A percentile compares a stretch with the other conserved stretches of the same genome.
phyloP scores from a whole-genome alignment of 169 alveolate genomes.

The Plasmodium berghei region DNA sequence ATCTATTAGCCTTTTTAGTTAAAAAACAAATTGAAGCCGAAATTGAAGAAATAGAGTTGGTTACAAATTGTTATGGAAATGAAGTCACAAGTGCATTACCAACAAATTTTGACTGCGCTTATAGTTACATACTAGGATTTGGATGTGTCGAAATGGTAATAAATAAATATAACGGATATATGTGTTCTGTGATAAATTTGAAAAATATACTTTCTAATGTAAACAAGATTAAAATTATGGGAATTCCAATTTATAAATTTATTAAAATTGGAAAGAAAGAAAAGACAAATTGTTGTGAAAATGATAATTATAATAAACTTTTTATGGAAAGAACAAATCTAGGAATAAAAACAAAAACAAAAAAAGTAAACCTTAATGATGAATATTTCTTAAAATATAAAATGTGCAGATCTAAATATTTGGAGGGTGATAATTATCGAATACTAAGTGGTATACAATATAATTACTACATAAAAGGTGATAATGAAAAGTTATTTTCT shows the following conservation, averaged over 20 bases:
- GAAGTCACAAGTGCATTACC: conserved; percentile 98
- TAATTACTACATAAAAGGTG: conserved; percentile 8
- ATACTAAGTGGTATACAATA: conserved; percentile 41
- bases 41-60: conserved; percentile 2
- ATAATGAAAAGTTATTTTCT: conserved; percentile 2
- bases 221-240: conserved; percentile 19
- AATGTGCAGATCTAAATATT: background rate
- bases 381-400: conserved; percentile 24
- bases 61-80: conserved; percentile 55
- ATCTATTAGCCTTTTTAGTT: conserved; percentile 19
- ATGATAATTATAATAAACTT: background rate
- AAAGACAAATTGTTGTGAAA: background rate
- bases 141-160: conserved; percentile 91
- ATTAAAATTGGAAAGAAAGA: conserved; percentile 6
- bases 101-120: conserved; percentile 94
- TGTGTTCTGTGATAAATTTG: conserved; percentile 88
- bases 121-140: conserved; percentile 95
- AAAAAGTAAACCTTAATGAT: conserved; percentile 12
- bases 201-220: conserved; percentile 76
- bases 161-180: conserved; percentile 91
- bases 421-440: conserved; percentile 25
- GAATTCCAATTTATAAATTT: conserved; percentile 22
- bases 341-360: conserved; percentile 1
- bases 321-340: background rate
- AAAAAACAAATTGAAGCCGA: conserved; percentile 10